Percentiles rank a stretch among this genome's conserved stretches.
These are phyloP conservation scores for Pythium guiyangense DNA, from an alignment of 352 stramenopile species.

Conservation along the genomic window DNA sequence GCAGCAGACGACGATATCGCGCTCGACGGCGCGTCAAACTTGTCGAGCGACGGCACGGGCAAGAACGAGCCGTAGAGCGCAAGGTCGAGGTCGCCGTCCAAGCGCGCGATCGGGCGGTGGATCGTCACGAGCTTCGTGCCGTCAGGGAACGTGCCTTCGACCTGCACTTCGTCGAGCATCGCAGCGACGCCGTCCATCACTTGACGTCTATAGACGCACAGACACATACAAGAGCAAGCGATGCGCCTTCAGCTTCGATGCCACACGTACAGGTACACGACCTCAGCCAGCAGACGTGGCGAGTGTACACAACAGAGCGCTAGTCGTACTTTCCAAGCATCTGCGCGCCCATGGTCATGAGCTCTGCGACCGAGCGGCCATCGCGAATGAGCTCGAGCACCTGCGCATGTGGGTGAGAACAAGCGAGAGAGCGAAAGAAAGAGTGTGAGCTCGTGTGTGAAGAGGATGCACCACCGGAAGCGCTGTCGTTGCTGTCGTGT, in stretches of 20 bases:
- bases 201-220: constrained; percentile 44
- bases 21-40: constrained; percentile 32
- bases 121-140: constrained; percentile 97
- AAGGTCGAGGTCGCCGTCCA: constrained; percentile 88
- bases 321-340: constrained; percentile 58
- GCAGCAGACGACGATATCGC: constrained; percentile 7
- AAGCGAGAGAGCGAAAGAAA: too few species aligned
- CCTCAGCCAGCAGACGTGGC: neutral
- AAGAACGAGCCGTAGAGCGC: constrained; percentile 95
- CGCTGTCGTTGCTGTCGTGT: neutral
- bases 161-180: constrained; percentile 93
- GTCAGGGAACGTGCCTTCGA: constrained; percentile 97
- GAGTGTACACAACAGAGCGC: neutral
- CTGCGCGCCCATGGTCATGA: constrained; percentile 86
- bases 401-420: too few species aligned
- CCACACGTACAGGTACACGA: too few species aligned
- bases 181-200: constrained; percentile 90
- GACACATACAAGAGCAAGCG: too few species aligned
- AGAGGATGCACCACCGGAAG: neutral
- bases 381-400: constrained; percentile 95
- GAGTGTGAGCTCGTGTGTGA: neutral
- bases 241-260: too few species aligned
- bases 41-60: constrained; percentile 76
- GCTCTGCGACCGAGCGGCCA: constrained; percentile 79
- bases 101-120: constrained; percentile 86